Base-by-base conservation (phyloP, 148 eudicot species). In the Heliosperma pusillum region DNA sequence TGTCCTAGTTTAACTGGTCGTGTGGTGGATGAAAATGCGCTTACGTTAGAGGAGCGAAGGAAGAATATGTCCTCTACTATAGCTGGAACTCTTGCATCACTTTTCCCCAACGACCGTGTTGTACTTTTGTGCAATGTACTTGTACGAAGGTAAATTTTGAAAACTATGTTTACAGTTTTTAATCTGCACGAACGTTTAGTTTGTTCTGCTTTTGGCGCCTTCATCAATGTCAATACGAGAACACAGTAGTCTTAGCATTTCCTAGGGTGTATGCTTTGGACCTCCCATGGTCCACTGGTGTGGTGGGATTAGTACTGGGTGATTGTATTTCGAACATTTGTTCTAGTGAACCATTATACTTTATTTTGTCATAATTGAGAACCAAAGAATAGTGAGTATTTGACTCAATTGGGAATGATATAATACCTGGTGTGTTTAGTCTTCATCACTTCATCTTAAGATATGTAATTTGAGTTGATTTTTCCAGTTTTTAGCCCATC, bases 51-150 rank as follows among this genome's bases (percentile, higher is more conserved):
- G 82, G 87, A 89, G 78, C 79, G 85, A 82, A 92, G 89, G 90
- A 88, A 89, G 81, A 92, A 80, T 62, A 82, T 92, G 66, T 86
- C 99, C 55, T 78, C 75, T 74, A 86, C 82, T 69, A 90, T 85
- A 76, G 88, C 87, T 85, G 89, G 84, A 70, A 83, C 85, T 45
- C 88, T 96, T 71, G 78, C 86, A 74, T 89, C 93, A 25, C 85
- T 96, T 81, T 75, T 96, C 82, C 89, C 97, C 45, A 83, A 80
- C 82, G 99, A 96, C 29, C 88, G 96, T 45, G 97, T 92, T 40
- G 83, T 96, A 69, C 88, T 90, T 69, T 75, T 96, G 77, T 96
- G 99, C 75, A 96, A 92, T 80, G 88, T 89, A 66, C 75, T 92
- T 80, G 84, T 92, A 72, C 90, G 91, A 80, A 90, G 99, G 99